Percentiles rank a stretch among this genome's conserved stretches.
Evolutionary conservation across 768 basidiomycete genomes (phyloP).

Genomic region (Macrolepiota albuminosa): DNA sequence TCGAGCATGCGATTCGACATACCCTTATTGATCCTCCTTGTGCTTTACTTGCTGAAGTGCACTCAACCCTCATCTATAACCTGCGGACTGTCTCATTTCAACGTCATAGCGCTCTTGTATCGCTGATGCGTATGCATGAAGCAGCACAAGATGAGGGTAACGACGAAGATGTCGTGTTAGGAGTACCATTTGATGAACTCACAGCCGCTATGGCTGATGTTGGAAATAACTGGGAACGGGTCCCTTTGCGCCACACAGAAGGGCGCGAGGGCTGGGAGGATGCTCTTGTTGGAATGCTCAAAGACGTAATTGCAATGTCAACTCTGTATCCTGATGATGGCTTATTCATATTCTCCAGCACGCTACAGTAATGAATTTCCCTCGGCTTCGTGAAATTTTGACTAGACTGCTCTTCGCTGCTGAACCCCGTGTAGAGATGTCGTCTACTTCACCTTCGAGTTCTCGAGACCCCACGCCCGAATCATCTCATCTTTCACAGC

Average conservation of each 20-base stretch:
- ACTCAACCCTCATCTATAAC: slow-evolving; percentile 85
- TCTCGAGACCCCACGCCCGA: slow-evolving; percentile 46
- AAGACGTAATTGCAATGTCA: slow-evolving; percentile 64
- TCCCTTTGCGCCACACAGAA: slow-evolving; percentile 67
- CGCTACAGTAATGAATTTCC: slow-evolving; percentile 68
- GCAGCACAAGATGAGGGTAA: slow-evolving; percentile 35
- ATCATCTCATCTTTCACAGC: slow-evolving; percentile 32
- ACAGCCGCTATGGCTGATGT: slow-evolving; percentile 68
- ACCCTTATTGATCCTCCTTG: slow-evolving; percentile 64
- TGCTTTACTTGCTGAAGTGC: slow-evolving; percentile 78
- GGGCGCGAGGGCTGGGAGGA: slow-evolving; percentile 89
- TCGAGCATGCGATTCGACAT: slow-evolving; percentile 84
- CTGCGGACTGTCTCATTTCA: slow-evolving; percentile 77
- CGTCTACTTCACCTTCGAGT: slow-evolving; percentile 37
- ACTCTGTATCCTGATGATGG: not conserved
- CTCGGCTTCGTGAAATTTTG: slow-evolving; percentile 64
- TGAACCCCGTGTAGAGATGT: slow-evolving; percentile 40
- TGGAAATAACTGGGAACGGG: slow-evolving; percentile 85
- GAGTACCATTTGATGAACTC: slow-evolving; percentile 59
- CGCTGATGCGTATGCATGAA: slow-evolving; percentile 47
- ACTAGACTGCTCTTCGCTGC: slow-evolving; percentile 72
- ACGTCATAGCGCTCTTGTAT: slow-evolving; percentile 71
- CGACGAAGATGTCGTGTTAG: slow-evolving; percentile 38
- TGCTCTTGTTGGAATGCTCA: slow-evolving; percentile 80
- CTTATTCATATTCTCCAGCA: slow-evolving; percentile 40